A percentile compares a stretch with the other conserved stretches of the same genome.
These are phyloP conservation scores for Candida palmyrensis DNA, from an alignment of 805 yeast genomes.

Conservation along the genomic window DNA sequence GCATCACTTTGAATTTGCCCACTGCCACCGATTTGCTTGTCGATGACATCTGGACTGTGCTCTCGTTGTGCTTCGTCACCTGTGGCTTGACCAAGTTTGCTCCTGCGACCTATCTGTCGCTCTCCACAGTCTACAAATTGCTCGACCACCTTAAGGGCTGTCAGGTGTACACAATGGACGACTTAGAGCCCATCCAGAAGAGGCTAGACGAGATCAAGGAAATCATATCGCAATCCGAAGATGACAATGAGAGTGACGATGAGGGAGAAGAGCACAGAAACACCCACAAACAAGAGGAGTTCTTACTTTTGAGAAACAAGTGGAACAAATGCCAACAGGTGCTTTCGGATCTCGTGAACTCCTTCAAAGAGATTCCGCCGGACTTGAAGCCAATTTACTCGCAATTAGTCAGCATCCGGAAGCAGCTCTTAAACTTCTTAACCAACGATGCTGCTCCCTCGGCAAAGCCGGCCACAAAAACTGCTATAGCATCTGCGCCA, in stretches of 20 bases:
- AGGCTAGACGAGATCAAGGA: constrained; percentile 65
- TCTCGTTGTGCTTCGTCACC: constrained; percentile 83
- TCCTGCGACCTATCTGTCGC: constrained; percentile 89
- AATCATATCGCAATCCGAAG: constrained; percentile 46
- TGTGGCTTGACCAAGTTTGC: constrained; percentile 89
- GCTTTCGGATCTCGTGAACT: constrained; percentile 49
- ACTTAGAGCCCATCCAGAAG: constrained; percentile 68
- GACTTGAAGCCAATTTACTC: constrained; percentile 46
- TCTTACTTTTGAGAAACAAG: constrained; percentile 58
- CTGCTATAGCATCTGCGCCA: constrained; percentile 5
- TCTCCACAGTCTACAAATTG: constrained; percentile 79
- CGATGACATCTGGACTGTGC: constrained; percentile 86
- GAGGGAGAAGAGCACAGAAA: constrained; percentile 11
- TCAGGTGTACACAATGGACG: constrained; percentile 78
- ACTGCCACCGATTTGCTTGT: constrained; percentile 64
- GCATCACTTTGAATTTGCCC: constrained; percentile 33
- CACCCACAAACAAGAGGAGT: constrained; percentile 51
- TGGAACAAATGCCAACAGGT: constrained; percentile 57
- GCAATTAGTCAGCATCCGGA: constrained; percentile 57
- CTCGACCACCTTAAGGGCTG: constrained; percentile 79
- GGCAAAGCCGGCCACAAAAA: constrained; percentile 2
- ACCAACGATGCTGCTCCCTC: constrained; percentile 11
- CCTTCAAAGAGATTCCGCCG: constrained; percentile 38
- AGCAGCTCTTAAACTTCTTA: constrained; percentile 44
- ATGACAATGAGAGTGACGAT: constrained; percentile 13